Conservation (phyloP, 2,329 filamentous ascomycete genomes). For the Dryadomyces quercivorus region DNA sequence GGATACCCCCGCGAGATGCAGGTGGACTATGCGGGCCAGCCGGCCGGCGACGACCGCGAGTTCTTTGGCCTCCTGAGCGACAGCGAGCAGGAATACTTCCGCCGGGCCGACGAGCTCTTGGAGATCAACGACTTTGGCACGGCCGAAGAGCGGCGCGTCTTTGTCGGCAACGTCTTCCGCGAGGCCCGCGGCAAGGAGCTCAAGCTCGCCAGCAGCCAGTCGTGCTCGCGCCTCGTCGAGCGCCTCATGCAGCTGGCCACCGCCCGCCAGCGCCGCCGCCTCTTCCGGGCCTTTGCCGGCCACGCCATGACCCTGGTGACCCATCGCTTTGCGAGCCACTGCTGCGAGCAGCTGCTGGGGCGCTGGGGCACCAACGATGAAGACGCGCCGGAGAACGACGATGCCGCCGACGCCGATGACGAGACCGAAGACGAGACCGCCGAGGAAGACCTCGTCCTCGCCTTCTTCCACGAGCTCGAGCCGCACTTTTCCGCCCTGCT, state of each 20-base stretch:
- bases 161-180: constrained; percentile 70
- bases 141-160: constrained; percentile 59
- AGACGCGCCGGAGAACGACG: constrained; percentile 23
- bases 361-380: constrained; percentile 44
- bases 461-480: constrained; percentile 78
- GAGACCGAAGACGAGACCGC: constrained; percentile 35
- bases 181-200: constrained; percentile 88
- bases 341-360: constrained; percentile 86
- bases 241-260: constrained; percentile 74
- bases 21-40: neutral
- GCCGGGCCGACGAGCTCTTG: constrained; percentile 76
- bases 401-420: constrained; percentile 27
- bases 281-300: constrained; percentile 75
- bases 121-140: constrained; percentile 73
- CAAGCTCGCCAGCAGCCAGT: constrained; percentile 92
- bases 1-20: neutral
- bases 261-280: constrained; percentile 65
- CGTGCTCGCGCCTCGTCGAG: constrained; percentile 88
- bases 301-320: constrained; percentile 86
- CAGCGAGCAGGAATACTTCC: constrained; percentile 93
- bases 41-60: constrained; percentile 39
- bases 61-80: constrained; percentile 92
- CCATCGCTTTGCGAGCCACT: constrained; percentile 94
- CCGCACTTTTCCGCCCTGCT: constrained; percentile 71
- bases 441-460: constrained; percentile 78